Base-by-base conservation (phyloP, 2,329 filamentous ascomycete species). In the Calonectria naviculata region DNA sequence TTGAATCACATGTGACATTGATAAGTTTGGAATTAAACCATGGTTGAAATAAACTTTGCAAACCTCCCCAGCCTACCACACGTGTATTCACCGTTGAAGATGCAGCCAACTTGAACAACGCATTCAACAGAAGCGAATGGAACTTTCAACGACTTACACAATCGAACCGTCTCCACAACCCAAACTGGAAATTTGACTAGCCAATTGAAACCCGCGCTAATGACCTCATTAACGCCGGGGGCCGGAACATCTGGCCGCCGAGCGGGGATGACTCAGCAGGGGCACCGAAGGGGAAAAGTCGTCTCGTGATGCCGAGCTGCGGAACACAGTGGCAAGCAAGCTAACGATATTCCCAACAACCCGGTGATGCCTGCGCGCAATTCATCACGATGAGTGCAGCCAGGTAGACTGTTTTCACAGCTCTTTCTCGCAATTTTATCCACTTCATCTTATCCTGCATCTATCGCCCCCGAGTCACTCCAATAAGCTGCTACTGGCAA, bases 311-410 rank as follows among this genome's bases (percentile, higher is more conserved):
- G 76, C 77, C 77, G 77, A 79, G 72, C 58, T 72, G 73, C 77
- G 77, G 75, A 78, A 67, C 68, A 73, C 65, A 73, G 77, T 79
- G 77, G 77, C 77, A 79, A 79, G 77, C 73, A 79, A 78, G 77
- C 72, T 71, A 70, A 72, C 75, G 64, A 73, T 66, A 77, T 67
- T 65, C 67, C 68, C 63, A 64, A 73, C 69, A 72, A 65, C 56
- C 68, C 65, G 70, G 71, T 73, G 74, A 73, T 75, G 74, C 73
- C 70, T 78, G 69, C 65, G 65, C 69, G 68, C 75, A 71, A 75
- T 76, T 76, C 77, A 78, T 70, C 75, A 78, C 58, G 62, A 77
- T 79, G 78, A 79, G 71, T 74, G 72, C 46, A 73, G 67, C 73
- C 58, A 67, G 76, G 75, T 79, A 79, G 68, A 74, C 47, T 60